Evolutionary conservation across 257 asterid species (phyloP).

Genomic region (Solanum bulbocastanum): DNA sequence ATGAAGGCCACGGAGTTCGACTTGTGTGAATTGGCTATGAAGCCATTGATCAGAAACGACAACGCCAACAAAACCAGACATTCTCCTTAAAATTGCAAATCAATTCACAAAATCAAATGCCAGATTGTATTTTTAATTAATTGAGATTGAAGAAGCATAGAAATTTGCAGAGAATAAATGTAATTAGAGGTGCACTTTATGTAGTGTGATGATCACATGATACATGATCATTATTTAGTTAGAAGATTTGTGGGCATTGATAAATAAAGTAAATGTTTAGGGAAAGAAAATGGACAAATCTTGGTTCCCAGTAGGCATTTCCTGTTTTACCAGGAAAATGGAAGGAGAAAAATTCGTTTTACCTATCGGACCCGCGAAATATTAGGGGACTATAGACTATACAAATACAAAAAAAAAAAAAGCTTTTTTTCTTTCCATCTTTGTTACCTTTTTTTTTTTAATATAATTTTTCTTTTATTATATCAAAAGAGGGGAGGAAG

Average conservation of each 20-base stretch:
- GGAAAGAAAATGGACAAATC: neutral
- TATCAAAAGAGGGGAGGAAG: neutral
- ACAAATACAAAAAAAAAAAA: neutral
- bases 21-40: conserved; percentile 74
- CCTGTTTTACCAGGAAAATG: neutral
- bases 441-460: neutral
- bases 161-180: neutral
- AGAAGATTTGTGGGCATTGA: neutral
- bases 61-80: conserved; percentile 60
- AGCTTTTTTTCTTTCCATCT: neutral
- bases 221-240: neutral
- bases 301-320: neutral
- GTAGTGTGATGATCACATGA: neutral
- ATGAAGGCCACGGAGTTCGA: conserved; percentile 58
- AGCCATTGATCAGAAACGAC: conserved; percentile 60
- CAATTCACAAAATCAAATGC: neutral
- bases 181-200: neutral
- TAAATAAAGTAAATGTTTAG: neutral
- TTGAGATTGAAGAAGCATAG: neutral
- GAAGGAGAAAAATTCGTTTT: conserved; percentile 14
- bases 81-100: conserved; percentile 6
- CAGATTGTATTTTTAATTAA: neutral
- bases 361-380: conserved; percentile 21
- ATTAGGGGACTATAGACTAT: neutral
- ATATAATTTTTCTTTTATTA: too few relatives aligned